phyloP scores from a whole-genome alignment of 805 yeast genomes.

The Blastobotrys americana region DNA sequence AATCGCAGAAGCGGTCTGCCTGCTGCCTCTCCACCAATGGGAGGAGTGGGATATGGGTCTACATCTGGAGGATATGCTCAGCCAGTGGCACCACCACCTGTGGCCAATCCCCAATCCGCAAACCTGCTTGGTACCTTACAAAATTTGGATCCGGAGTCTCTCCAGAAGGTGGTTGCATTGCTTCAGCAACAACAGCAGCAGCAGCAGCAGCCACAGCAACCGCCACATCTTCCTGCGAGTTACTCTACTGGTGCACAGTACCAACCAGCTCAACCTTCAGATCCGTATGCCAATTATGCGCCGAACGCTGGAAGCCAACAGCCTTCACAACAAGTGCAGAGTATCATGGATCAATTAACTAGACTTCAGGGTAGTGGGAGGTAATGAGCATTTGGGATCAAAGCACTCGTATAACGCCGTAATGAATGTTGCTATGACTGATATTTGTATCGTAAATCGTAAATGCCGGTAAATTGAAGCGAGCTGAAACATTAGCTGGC shows the following conservation, averaged over 20 bases:
- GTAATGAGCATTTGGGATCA: too few relatives aligned
- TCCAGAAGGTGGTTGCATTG: conserved; percentile 24
- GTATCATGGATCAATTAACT: conserved; percentile 23
- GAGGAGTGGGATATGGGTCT: not conserved
- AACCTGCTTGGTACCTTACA: conserved; percentile 42
- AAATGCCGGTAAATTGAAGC: too few relatives aligned
- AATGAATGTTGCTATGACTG: too few relatives aligned
- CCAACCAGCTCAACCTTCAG: conserved; percentile 3
- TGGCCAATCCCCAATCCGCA: conserved; percentile 1
- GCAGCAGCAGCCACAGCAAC: conserved; percentile 5
- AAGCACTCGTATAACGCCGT: too few relatives aligned
- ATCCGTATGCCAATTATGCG: conserved; percentile 1
- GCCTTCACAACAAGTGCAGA: conserved; percentile 20
- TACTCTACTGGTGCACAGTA: too few relatives aligned
- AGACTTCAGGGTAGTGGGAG: conserved; percentile 15
- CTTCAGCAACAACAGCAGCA: conserved; percentile 8
- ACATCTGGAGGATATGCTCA: conserved; percentile 4
- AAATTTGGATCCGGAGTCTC: conserved; percentile 66
- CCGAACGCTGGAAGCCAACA: conserved; percentile 10
- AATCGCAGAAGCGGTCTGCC: conserved; percentile 2
- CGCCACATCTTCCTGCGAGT: too few relatives aligned
- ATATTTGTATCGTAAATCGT: too few relatives aligned
- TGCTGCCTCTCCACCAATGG: not conserved
- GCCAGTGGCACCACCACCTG: not conserved
- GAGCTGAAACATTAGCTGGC: too few relatives aligned